A percentile compares a stretch with the other conserved stretches of the same genome.
Conservation (phyloP, 352 stramenopile species). For the Globisporangium mamillatum region DNA sequence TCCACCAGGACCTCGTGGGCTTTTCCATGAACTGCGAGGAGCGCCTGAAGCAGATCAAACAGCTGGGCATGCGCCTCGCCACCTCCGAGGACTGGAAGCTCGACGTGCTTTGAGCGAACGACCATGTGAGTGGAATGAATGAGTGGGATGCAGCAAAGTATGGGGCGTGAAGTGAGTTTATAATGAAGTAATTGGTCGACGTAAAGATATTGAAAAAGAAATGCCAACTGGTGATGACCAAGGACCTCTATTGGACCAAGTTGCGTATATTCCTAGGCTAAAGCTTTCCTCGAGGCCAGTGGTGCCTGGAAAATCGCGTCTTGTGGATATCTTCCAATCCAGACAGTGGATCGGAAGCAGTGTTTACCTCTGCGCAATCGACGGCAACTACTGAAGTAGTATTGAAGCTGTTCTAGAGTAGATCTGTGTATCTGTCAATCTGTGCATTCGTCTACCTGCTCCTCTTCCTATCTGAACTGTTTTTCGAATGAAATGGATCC, state of each 20-base stretch:
- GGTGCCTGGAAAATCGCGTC: background rate
- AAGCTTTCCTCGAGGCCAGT: background rate
- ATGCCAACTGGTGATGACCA: background rate
- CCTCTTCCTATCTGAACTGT: too few species aligned
- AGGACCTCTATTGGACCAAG: background rate
- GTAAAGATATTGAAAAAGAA: background rate
- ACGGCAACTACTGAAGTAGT: too few species aligned
- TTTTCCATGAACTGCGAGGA: slow-evolving; percentile 81
- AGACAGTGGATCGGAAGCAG: background rate
- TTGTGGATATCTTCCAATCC: background rate
- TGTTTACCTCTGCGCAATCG: too few species aligned
- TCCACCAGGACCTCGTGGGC: slow-evolving; percentile 80
- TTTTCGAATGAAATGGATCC: too few species aligned
- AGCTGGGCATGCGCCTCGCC: slow-evolving; percentile 60
- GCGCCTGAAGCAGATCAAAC: slow-evolving; percentile 86
- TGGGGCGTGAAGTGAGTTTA: too few species aligned
- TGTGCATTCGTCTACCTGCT: too few species aligned
- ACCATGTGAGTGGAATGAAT: background rate
- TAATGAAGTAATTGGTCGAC: background rate
- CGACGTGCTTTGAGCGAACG: slow-evolving; percentile 8
- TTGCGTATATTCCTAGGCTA: background rate
- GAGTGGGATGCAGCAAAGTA: background rate
- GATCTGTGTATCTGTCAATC: too few species aligned
- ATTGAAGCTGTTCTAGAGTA: too few species aligned
- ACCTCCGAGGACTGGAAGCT: slow-evolving; percentile 56